phyloP scores from a whole-genome alignment of 163 green algal species.

The Smithsoniella earleae region DNA sequence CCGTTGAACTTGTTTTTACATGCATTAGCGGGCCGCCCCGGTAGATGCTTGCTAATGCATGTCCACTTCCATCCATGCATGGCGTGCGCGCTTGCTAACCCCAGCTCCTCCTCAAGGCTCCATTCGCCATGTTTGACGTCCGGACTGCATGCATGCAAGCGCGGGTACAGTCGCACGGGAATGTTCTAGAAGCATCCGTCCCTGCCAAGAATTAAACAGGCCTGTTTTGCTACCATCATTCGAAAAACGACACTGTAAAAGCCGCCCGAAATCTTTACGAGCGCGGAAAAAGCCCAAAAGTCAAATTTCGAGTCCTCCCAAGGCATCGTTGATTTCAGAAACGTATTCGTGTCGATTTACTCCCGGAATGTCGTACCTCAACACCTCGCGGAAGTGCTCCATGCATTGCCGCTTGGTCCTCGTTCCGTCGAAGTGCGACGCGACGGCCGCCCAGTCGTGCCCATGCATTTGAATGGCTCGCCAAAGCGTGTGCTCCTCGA shows the following conservation, averaged over 20 bases:
- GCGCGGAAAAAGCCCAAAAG: too few species aligned
- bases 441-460: background rate
- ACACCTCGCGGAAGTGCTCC: slow-evolving; percentile 7
- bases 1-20: slow-evolving; percentile 27
- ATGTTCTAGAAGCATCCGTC: too few species aligned
- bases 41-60: background rate
- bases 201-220: too few species aligned
- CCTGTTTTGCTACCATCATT: too few species aligned
- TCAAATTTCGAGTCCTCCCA: too few species aligned
- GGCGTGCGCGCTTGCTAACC: background rate
- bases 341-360: too few species aligned
- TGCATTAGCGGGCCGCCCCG: slow-evolving; percentile 1
- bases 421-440: background rate
- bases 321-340: too few species aligned
- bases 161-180: too few species aligned
- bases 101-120: background rate
- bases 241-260: too few species aligned
- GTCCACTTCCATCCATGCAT: background rate
- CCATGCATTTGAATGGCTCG: background rate
- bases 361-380: background rate
- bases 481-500: background rate
- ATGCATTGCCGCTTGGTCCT: background rate
- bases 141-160: slow-evolving; percentile 4
- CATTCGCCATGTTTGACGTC: slow-evolving; percentile 6
- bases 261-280: too few species aligned